These are phyloP conservation scores for Trichaptum fuscoviolaceum DNA, from an alignment of 768 basidiomycete species.

Conservation along the genomic window DNA sequence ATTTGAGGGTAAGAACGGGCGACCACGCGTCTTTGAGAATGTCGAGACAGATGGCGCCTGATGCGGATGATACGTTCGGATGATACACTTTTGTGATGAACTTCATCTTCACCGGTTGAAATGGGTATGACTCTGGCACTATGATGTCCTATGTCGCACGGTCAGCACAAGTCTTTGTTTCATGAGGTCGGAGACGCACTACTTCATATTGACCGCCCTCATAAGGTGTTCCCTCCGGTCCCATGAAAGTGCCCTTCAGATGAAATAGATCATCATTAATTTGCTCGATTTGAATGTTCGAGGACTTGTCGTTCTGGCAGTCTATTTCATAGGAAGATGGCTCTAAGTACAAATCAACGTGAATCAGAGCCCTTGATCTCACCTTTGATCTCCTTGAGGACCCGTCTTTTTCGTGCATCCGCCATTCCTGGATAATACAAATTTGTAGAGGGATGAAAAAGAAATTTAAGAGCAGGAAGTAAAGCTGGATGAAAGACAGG, in stretches of 20 bases:
- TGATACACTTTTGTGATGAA: conserved; percentile 97
- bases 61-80: conserved; percentile 91
- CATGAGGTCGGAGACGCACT: conserved; percentile 42
- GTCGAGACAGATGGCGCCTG: conserved; percentile 92
- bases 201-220: conserved; percentile 89
- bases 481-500: background rate
- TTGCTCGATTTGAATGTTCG: conserved; percentile 80
- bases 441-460: background rate
- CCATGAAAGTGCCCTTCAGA: conserved; percentile 85
- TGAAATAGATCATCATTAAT: conserved; percentile 89
- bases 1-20: conserved; percentile 92
- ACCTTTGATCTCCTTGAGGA: background rate
- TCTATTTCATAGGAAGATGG: conserved; percentile 38
- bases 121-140: conserved; percentile 87
- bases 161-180: conserved; percentile 8
- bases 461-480: background rate
- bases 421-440: background rate
- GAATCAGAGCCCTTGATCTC: background rate
- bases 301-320: conserved; percentile 93
- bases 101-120: conserved; percentile 97
- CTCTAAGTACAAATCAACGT: background rate
- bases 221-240: conserved; percentile 91
- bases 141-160: conserved; percentile 68
- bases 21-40: conserved; percentile 90
- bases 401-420: background rate